Base-by-base conservation (phyloP, 208 protist genomes). In the Lotmaria passim region DNA sequence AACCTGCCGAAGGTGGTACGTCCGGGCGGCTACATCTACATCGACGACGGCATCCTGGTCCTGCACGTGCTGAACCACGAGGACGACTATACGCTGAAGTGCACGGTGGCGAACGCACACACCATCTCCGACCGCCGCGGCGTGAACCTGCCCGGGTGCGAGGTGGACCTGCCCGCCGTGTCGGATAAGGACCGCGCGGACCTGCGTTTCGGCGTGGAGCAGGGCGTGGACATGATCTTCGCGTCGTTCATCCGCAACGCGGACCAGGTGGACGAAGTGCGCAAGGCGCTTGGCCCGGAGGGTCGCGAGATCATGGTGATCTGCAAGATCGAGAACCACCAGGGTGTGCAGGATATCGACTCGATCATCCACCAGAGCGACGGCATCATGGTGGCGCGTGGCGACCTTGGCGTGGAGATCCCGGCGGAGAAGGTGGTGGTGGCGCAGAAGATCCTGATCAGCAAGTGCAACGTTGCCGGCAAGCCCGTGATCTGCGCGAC, bases 331-430 rank as follows among this genome's bases (percentile, higher is more conserved):
- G 99, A 99, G 89, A 99, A 99, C 75, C 93, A 98, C 76, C 95
- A 99, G 82, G 98, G 87, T 46, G 83, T 99, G 26, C 89, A 98
- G 65, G 98, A 99, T 77, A 98, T 99, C 80, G 95, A 99, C 77
- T 85, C 96, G n/a, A 99, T 99, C 86, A 89, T 99, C 53, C 79
- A 91, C 12, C 88, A 78, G 30, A 90, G 90, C 43, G 98, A 99
- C 77, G 98, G 98, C 64, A 97, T 99, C 61, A 99, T 99, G 98
- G 98, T 99, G 34, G 99, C 99, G 15, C 93, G 98, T 70, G 98
- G 98, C 72, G 99, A 99, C 80, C 90, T 99, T 23, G 98, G 98
- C 52, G 97, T 99, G 50, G 98, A 99, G 86, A 98, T 99, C 56
- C 96, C 97, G 23, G 87, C 98, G 23, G 95, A 99, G 78, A 98